These are phyloP conservation scores for Serendipita indica DNA, from an alignment of 768 basidiomycete species.

Conservation along the genomic window DNA sequence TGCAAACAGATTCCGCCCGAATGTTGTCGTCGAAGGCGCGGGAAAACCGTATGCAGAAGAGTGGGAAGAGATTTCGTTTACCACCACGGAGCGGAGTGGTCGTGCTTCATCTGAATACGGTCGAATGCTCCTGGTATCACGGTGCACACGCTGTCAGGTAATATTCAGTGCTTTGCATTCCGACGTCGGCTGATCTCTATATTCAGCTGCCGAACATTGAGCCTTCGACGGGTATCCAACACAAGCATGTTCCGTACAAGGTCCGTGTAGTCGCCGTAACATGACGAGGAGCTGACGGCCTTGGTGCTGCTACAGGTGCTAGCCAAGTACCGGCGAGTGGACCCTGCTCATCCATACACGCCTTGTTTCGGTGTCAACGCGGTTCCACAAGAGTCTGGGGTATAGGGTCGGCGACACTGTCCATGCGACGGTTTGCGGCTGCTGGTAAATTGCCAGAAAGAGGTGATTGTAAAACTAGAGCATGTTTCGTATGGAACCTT, in stretches of 20 bases:
- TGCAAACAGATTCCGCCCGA: slow-evolving; percentile 58
- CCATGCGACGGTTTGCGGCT: too few relatives aligned
- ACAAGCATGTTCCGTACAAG: slow-evolving; percentile 50
- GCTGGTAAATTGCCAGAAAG: too few relatives aligned
- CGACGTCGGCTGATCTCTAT: not conserved
- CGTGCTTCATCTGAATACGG: slow-evolving; percentile 28
- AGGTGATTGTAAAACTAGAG: not conserved
- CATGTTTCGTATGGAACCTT: not conserved
- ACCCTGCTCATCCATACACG: slow-evolving; percentile 32
- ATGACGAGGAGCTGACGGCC: too few relatives aligned
- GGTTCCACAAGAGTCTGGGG: slow-evolving; percentile 35
- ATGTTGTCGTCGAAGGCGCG: slow-evolving; percentile 51
- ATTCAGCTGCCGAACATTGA: slow-evolving; percentile 61
- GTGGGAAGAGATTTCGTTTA: slow-evolving; percentile 47
- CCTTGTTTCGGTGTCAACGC: slow-evolving; percentile 59
- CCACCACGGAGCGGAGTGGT: slow-evolving; percentile 46
- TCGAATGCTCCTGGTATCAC: slow-evolving; percentile 43
- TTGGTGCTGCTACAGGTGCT: slow-evolving; percentile 34
- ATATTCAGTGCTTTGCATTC: slow-evolving; percentile 18
- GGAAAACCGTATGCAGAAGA: slow-evolving; percentile 53
- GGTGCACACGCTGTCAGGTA: slow-evolving; percentile 61
- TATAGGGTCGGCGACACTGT: slow-evolving; percentile 45
- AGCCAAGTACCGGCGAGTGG: slow-evolving; percentile 56
- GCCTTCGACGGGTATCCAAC: slow-evolving; percentile 45
- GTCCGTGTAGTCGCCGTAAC: slow-evolving; percentile 11